Base-by-base conservation (phyloP, 257 asterid species). In the Nemophila menziesii region DNA sequence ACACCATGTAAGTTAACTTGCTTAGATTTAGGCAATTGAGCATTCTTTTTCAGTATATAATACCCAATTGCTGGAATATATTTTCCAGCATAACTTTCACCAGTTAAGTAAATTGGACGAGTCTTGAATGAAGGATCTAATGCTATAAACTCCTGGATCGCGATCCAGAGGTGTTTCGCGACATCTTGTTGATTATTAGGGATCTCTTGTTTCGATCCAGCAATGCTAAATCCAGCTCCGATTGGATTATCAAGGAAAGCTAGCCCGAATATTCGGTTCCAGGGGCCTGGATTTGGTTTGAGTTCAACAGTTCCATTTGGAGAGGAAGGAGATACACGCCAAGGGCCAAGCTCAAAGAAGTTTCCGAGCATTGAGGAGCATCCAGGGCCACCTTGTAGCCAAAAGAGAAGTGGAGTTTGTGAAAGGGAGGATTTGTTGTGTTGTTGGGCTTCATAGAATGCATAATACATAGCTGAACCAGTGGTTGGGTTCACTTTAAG, bases 331-430 rank as follows among this genome's bases (percentile, higher is more conserved):
- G 61, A 60, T 12, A 80, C 72, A 1, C 71, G 69, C 81, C 89
- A 86, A 2, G 94, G 92, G 11, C 92, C 93, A 22, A 81, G 65
- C 62, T 86, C 93, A 21, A 54, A 75, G 19, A 78, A 81, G 57
- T 86, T 86, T 11, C 72, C 96, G 0, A 78, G 6, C 93, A 81
- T 71, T 27, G 93, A 86, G 1, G 93, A 75, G 45, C 96, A 86
- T 21, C 93, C 93, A 37, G 90, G 93, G 39, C 96, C 92, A 1
- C 92, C 96, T 62, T 86, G 89, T 7, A 81, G 93, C 93, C 96
- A 86, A 20, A 86, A 67, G 22, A 76, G 55, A 22, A 86, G 58
- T 16, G 92, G 93, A 33, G 75, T 67, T 21, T 70, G 52, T 39
- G 79, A 51, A 37, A 54, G 44, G 24, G 86, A 50, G 3, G 36